These are phyloP conservation scores for Podospora conica DNA, from an alignment of 495 filamentous ascomycete species.

Conservation along the genomic window DNA sequence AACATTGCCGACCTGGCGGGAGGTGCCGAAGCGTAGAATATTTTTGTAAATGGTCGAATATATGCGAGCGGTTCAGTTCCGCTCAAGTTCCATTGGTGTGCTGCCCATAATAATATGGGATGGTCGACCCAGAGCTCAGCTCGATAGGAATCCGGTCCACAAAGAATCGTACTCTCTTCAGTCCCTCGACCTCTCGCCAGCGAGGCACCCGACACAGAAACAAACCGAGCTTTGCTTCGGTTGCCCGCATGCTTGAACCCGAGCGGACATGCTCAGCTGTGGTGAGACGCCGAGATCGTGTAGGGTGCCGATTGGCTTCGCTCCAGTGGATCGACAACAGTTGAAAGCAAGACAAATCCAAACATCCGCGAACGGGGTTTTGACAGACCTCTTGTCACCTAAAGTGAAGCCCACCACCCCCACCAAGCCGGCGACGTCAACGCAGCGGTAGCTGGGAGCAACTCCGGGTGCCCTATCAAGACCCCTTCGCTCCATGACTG, in stretches of 20 bases:
- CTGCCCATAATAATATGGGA: not conserved
- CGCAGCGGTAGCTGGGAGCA: not conserved
- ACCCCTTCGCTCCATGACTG: not conserved
- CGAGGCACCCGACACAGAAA: not conserved
- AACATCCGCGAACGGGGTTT: not conserved
- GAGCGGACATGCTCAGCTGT: not conserved
- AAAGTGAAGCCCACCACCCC: not conserved
- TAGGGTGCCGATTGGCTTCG: conserved; percentile 6
- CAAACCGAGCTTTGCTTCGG: not conserved
- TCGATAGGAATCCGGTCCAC: not conserved
- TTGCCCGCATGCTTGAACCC: not conserved
- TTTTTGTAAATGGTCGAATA: not conserved
- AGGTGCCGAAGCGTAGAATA: not conserved
- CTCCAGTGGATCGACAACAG: not conserved
- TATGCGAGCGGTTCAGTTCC: not conserved
- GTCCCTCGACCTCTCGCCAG: not conserved
- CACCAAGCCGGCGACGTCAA: not conserved
- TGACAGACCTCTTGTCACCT: not conserved
- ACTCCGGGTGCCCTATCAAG: not conserved
- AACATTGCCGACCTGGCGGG: not conserved
- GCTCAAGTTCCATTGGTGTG: not conserved
- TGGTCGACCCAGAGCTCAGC: not conserved
- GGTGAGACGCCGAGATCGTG: conserved; percentile 8
- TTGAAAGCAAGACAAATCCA: not conserved
- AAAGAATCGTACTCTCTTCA: not conserved